Conservation (phyloP, 441 rosid genomes). For the Aleurites moluccanus region DNA sequence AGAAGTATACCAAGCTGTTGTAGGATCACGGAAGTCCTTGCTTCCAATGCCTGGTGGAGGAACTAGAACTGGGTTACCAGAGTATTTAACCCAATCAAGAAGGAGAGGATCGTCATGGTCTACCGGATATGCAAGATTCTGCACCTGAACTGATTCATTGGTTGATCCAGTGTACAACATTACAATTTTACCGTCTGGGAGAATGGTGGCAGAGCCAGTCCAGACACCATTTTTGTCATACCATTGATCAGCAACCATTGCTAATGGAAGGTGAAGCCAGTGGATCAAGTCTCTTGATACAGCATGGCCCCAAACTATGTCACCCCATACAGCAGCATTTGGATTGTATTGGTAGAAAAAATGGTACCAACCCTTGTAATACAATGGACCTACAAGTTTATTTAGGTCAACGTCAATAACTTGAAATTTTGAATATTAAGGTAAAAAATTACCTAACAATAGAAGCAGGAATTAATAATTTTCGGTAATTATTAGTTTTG, state of each 20-base stretch:
- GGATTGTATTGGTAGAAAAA: conserved; percentile 88
- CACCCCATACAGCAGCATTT: conserved; percentile 71
- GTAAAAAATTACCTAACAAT: no score
- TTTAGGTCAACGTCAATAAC: neutral
- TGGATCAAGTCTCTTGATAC: conserved; percentile 69
- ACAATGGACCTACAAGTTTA: conserved; percentile 55
- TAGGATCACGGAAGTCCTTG: conserved; percentile 74
- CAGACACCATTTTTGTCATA: conserved; percentile 68
- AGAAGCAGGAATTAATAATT: no score
- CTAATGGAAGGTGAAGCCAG: conserved; percentile 80
- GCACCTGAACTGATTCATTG: conserved; percentile 55
- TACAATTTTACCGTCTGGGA: conserved; percentile 54
- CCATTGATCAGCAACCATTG: conserved; percentile 68
- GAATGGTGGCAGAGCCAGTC: conserved; percentile 84
- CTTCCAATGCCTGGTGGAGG: conserved; percentile 54
- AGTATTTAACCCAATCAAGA: conserved; percentile 59
- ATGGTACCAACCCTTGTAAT: conserved; percentile 78
- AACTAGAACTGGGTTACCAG: conserved; percentile 65
- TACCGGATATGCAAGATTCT: conserved; percentile 71
- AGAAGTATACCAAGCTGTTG: conserved; percentile 69
- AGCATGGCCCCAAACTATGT: conserved; percentile 87
- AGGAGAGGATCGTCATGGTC: conserved; percentile 67
- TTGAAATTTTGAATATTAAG: neutral
- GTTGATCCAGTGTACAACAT: conserved; percentile 84
- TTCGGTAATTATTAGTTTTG: neutral